Conservation (phyloP, 805 yeast genomes). For the Cyberlindnera euphorbiae region DNA sequence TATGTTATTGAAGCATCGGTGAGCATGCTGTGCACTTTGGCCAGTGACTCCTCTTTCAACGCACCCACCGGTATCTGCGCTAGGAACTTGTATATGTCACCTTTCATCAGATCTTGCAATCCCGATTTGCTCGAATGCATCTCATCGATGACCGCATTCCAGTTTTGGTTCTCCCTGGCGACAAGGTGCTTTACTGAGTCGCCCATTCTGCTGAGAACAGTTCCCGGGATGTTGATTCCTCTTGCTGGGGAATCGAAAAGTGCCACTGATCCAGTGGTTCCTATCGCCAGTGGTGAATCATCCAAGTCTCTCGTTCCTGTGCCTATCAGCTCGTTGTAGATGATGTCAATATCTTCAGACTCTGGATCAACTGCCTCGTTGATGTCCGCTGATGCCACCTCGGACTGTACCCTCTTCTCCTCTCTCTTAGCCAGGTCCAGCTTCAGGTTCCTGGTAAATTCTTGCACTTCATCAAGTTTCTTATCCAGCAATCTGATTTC, state of each 20-base stretch:
- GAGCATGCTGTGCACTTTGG: conserved; percentile 29
- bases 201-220: conserved; percentile 36
- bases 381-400: conserved; percentile 8
- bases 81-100: conserved; percentile 32
- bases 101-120: conserved; percentile 27
- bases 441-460: conserved; percentile 15
- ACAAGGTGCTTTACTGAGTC: conserved; percentile 37
- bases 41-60: conserved; percentile 26
- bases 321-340: conserved; percentile 15
- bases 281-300: not conserved
- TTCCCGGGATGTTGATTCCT: conserved; percentile 29
- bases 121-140: conserved; percentile 29
- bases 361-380: conserved; percentile 16
- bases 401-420: conserved; percentile 14
- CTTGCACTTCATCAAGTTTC: conserved; percentile 18
- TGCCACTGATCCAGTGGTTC: conserved; percentile 1
- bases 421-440: conserved; percentile 11
- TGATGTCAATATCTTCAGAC: conserved; percentile 17
- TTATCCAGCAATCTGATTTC: conserved; percentile 12
- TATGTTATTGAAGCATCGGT: conserved; percentile 26
- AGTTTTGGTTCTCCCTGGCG: conserved; percentile 37
- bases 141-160: conserved; percentile 33
- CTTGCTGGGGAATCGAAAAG: conserved; percentile 24
- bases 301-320: no score
- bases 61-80: conserved; percentile 33